Evolutionary conservation across 345 rosid species (phyloP).

Genomic region (Syzygium jambos): DNA sequence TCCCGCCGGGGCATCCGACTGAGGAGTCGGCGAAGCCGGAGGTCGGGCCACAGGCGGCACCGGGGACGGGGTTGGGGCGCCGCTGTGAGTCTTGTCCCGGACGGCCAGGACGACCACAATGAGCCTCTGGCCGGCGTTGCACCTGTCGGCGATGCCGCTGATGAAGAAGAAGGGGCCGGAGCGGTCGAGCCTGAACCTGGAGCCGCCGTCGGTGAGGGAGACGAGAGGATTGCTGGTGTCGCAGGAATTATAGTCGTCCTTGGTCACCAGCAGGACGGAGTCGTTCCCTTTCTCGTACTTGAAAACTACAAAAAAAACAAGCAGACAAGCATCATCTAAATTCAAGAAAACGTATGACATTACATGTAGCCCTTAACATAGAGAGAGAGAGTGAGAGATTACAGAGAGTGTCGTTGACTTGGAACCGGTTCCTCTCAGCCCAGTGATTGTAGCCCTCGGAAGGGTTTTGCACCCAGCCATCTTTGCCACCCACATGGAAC

Average conservation of each 20-base stretch:
- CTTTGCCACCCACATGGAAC: slow-evolving; percentile 63
- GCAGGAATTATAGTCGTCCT: slow-evolving; percentile 49
- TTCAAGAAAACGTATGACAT: neutral
- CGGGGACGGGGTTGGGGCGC: slow-evolving; percentile 21
- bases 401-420: slow-evolving; percentile 76
- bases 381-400: slow-evolving; percentile 1
- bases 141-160: slow-evolving; percentile 50
- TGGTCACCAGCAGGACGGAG: slow-evolving; percentile 55
- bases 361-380: neutral
- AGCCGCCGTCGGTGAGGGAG: slow-evolving; percentile 46
- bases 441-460: slow-evolving; percentile 62
- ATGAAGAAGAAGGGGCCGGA: slow-evolving; percentile 86
- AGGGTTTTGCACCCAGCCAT: slow-evolving; percentile 75
- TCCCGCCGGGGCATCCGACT: slow-evolving; percentile 2
- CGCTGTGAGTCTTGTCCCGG: slow-evolving; percentile 12
- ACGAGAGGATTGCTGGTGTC: slow-evolving; percentile 38
- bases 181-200: slow-evolving; percentile 43
- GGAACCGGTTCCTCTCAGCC: slow-evolving; percentile 81
- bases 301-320: slow-evolving; percentile 38
- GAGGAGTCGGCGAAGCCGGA: neutral
- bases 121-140: slow-evolving; percentile 62
- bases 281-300: slow-evolving; percentile 61
- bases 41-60: slow-evolving; percentile 8
- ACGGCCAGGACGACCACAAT: slow-evolving; percentile 52
- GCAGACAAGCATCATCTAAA: neutral